Evolutionary conservation across 83 land plant species (phyloP), one percentile per base, ranked within the genome.

Genomic region (Picea engelmannii): DNA sequence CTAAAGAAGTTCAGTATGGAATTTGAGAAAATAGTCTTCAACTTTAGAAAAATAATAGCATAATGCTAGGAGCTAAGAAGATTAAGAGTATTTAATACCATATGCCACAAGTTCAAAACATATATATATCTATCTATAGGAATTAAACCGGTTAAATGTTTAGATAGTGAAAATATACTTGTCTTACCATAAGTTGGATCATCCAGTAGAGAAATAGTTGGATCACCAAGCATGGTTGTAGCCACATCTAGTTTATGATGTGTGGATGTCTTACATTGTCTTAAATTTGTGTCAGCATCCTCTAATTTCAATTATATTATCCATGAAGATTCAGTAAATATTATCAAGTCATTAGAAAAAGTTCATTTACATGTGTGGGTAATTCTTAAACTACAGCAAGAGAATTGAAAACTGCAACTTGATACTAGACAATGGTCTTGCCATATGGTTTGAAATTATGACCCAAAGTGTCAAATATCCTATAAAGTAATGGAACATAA

Each of bases 181-280:
- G 21, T 59, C 67, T 80, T 82, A 84, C 86, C 86, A 75, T 58
- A 81, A 52, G 86, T 81, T n/a, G 86, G 86, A 52, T 84, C 85
- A 81, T 84, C 86, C 17, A 84, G 84, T 24, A 84, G 35, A 63
- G 81, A 82, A 47, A 76, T 63, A 81, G 58, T 44, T 73, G 86
- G 74, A 35, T 83, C 78, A 58, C 86, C 86, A 40, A 84, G 77
- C 75, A 84, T 62, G 64, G 86, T 74, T 21, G 78, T 62, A 15
- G 84, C 86, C 24, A 84, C 25, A 76, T 64, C 82, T 47, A 84
- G 86, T 81, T 63, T 84, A 24, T 71, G 68, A 24, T 64, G 85
- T 23, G 79, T 63, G 52, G 84, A 66, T 35, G 80, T 21, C 62
- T 84, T 84, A 47, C 84, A 84, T 27, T 76, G n/a, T 81, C 81